Base-by-base conservation (phyloP, 805 yeast genomes). In the Hanseniaspora guilliermondii region DNA sequence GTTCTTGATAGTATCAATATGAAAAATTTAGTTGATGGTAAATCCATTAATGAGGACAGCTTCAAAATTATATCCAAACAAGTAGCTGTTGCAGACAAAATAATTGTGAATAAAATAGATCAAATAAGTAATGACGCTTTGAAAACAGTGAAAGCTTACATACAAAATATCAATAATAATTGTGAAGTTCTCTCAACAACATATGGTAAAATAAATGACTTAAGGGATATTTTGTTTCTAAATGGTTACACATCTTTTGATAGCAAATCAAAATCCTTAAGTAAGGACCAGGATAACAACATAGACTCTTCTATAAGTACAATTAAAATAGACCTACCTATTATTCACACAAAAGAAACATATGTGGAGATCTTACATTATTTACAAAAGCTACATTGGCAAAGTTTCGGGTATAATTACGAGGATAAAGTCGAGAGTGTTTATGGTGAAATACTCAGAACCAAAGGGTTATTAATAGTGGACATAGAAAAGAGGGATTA, bases 51-150 rank as follows among this genome's bases (percentile, higher is more conserved):
- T 14, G 83, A 25, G 27, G 46, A 42, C 1, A 42, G 35, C 35
- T 27, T 19, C 17, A 24, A 95, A 0, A 83, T 95, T 2, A 97
- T 97, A 0, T 88, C 85, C 64, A 72, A 87, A 33, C 98, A 93
- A 69, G 76, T 93, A 21, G 95, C 96, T 0, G 70, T 88, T 64
- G 96, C 97, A 0, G 98, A 93, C 66, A 79, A 79, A 6, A 73
- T 93, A 0, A 62, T 93, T 11, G 59, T 93, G 57, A 93, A 93
- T 68, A 93, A 93, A 66, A 67, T 78, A 41, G 98, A 93, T 62
- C 73, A 67, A 17, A 59, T 77, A 2, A 65, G 70, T 8, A 57
- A 59, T 1, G 59, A 60, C 4, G 52, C 58, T 2, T 66, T 84
- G 11, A 62, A 65, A 19, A 52, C 56, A 0, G 70, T 76, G 37